Evolutionary conservation across 306 rosid genomes (phyloP), one percentile per base, ranked within the genome.

Genomic region (Medicago lupulina): DNA sequence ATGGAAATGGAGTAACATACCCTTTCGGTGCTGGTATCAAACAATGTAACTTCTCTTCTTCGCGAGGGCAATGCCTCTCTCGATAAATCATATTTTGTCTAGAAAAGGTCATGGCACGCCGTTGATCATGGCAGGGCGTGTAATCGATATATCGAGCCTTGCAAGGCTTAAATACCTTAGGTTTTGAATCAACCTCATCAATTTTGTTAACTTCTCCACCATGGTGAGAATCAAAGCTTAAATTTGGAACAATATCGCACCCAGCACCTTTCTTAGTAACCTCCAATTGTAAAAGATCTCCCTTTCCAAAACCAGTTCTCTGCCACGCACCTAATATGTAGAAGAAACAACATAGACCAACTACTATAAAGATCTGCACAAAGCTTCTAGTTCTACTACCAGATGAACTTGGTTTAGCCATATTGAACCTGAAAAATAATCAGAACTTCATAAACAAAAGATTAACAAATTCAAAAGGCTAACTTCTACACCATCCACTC

Each of bases 121-220:
- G 87, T 46, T 95, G 97, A 84, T 95, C 97, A 55, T 95, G 98
- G 85, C 98, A 95, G 15, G 98, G 98, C 8, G 97, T 95, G 88
- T 95, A 92, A 84, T 95, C 98, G 0, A 74, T 84, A 67, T 82
- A 89, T 5, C 68, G 81, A 67, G 80, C 71, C 25, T 60, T 9
- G 2, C 98, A 95, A 5, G 97, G 89, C 69, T 95, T 18, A 46
- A 87, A 86, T 19, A 78, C 83, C 81, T 87, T 89, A 11, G 88
- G 71, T 66, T 86, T 74, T 53, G 83, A 84, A 41, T 84, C 89
- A 36, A 60, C 74, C 68, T 89, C 96, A 18, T 81, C 86, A 41
- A 85, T 73, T 65, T 36, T 84, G 76, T 86, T 87, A 50, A 75
- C 81, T 71, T 88, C 92, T 59, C 97, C 96, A 46, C 84, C 89